These are phyloP conservation scores for Entonaema liquescens DNA, from an alignment of 495 filamentous ascomycete genomes.

Conservation along the genomic window DNA sequence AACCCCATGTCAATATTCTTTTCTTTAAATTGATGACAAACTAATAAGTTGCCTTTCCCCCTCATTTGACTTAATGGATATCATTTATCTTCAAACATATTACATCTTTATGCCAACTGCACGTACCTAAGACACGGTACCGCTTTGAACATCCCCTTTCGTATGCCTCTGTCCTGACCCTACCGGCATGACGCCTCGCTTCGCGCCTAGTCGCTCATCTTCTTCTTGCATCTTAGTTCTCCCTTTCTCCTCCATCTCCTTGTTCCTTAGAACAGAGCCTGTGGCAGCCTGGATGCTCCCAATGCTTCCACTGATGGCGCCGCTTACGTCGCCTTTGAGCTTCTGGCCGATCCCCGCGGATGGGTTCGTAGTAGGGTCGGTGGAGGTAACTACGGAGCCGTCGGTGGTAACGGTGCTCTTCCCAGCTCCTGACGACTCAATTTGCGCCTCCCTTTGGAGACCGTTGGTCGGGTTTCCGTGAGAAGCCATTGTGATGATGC, in stretches of 20 bases:
- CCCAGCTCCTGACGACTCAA: conserved; percentile 10
- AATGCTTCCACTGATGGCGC: conserved; percentile 32
- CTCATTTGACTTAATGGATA: too few relatives aligned
- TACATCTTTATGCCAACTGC: background rate
- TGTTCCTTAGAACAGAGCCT: conserved; percentile 32
- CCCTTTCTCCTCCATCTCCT: conserved; percentile 36
- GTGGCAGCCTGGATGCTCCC: conserved; percentile 36
- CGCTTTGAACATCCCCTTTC: conserved; percentile 1
- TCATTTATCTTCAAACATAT: background rate
- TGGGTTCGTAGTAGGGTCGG: conserved; percentile 37
- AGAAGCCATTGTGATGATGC: conserved; percentile 26
- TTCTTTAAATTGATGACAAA: too few relatives aligned
- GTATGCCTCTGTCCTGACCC: conserved; percentile 33
- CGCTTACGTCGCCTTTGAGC: conserved; percentile 39
- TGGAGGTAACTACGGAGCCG: conserved; percentile 30
- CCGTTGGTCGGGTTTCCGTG: conserved; percentile 30
- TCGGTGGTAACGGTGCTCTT: conserved; percentile 20
- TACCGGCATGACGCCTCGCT: conserved; percentile 40
- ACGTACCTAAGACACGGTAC: background rate
- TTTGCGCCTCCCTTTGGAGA: conserved; percentile 20
- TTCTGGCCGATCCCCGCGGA: conserved; percentile 30
- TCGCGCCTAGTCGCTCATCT: conserved; percentile 37
- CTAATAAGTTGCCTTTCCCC: too few relatives aligned
- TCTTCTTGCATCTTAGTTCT: conserved; percentile 38
- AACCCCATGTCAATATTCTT: too few relatives aligned